A percentile compares a stretch with the other conserved stretches of the same genome.
phyloP scores from a whole-genome alignment of 1,139 yeast species.

The Hanseniaspora sp. region DNA sequence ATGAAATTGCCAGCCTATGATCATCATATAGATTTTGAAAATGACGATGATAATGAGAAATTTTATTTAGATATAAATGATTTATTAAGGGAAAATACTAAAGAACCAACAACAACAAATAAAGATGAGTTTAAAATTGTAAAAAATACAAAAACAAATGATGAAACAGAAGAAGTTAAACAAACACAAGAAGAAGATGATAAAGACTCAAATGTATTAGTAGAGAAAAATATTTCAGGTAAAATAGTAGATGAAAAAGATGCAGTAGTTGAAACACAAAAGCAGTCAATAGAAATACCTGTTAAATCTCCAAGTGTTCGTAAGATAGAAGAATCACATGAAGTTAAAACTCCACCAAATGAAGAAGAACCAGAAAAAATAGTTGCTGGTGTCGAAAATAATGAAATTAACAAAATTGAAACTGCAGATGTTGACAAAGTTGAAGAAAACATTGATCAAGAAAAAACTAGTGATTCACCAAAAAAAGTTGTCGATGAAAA shows the following conservation, averaged over 20 bases:
- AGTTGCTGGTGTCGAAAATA: background rate
- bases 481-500: no score
- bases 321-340: background rate
- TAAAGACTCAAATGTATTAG: background rate
- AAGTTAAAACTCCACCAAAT: background rate
- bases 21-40: slow-evolving; percentile 38
- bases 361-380: background rate
- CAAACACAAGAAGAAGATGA: slow-evolving; percentile 1
- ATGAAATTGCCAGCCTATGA: slow-evolving; percentile 60
- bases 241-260: background rate
- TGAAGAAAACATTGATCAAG: background rate
- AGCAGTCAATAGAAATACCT: background rate
- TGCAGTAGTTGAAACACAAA: background rate
- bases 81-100: slow-evolving; percentile 17
- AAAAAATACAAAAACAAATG: slow-evolving; percentile 7
- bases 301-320: no score
- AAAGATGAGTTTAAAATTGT: slow-evolving; percentile 14
- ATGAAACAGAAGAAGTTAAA: slow-evolving; percentile 18
- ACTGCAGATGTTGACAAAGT: background rate
- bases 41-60: slow-evolving; percentile 19
- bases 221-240: no score
- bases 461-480: no score
- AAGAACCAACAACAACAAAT: slow-evolving; percentile 11
- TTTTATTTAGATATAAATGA: slow-evolving; percentile 15
- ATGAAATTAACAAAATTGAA: no score